These are phyloP conservation scores for Inga oerstediana DNA, from an alignment of 306 rosid genomes.

Conservation along the genomic window DNA sequence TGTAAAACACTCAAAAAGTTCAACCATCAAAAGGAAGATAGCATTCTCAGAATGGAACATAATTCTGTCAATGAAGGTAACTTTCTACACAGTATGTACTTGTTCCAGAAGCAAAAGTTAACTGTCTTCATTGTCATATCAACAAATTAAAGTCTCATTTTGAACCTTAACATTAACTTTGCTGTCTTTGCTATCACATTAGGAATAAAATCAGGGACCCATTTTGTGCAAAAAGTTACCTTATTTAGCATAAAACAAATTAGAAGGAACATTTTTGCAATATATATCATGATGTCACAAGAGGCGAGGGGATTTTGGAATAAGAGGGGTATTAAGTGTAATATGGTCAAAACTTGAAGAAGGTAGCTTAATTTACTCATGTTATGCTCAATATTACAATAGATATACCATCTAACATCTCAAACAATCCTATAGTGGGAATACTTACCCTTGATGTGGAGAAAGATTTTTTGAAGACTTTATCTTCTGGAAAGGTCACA, in stretches of 20 bases:
- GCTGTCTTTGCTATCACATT: neutral
- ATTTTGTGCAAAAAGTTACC: neutral
- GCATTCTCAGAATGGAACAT: slow-evolving; percentile 17
- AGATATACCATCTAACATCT: slow-evolving; percentile 11
- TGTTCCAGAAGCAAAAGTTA: neutral
- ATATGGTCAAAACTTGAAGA: neutral
- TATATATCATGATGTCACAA: neutral
- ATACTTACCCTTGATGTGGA: slow-evolving; percentile 65
- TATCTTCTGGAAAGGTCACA: slow-evolving; percentile 66
- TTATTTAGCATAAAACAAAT: neutral
- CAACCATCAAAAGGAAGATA: slow-evolving; percentile 37
- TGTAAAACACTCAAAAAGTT: slow-evolving; percentile 42
- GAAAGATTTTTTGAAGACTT: slow-evolving; percentile 53
- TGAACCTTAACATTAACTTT: neutral
- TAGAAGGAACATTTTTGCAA: neutral
- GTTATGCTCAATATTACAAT: slow-evolving; percentile 4
- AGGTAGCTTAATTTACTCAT: neutral
- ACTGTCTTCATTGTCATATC: neutral
- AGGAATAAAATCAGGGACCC: neutral
- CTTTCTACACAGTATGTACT: neutral
- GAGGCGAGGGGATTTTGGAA: neutral
- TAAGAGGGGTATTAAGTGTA: neutral
- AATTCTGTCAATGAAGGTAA: neutral
- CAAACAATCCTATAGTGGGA: slow-evolving; percentile 24
- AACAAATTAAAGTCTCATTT: neutral